Base-by-base conservation (phyloP, 1,139 yeast species). In the Debaryomycetaceae sp. region DNA sequence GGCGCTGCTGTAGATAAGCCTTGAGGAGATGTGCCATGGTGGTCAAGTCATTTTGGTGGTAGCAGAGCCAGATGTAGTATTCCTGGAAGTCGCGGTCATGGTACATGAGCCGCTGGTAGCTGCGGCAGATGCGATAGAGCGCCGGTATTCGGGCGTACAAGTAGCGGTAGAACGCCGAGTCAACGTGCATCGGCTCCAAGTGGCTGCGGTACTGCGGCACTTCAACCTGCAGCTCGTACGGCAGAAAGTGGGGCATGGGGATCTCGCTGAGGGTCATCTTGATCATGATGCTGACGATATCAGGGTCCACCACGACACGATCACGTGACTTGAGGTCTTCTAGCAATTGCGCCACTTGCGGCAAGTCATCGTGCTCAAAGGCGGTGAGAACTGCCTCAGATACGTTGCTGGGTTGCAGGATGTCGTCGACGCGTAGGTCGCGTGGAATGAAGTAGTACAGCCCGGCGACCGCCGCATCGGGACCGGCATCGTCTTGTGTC, bases 41-140 rank as follows among this genome's bases (percentile, higher is more conserved):
- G 18, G 42, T 42, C 13, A 53, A 12, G 29, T 60, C 59, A 34
- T 58, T 55, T 44, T 44, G 46, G 39, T 62, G 67, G 39, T 56
- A 61, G 34, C 60, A 49, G 16, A 59, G 36, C 61, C 65, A 57
- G 6, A 58, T 50, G 32, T 48, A 53, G 24, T 45, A 40, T 30
- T 52, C 57, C 25, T 51, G 48, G 29, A 55, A 52, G 13, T 33
- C 40, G 24, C 39, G 34, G 31, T 38, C 27, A 28, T 29, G 29
- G 23, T 33, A 32, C 27, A 36, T 35, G 6, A 28, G 27, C 10
- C 25, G 23, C 27, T 51, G 51, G 30, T 51, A 50, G 2, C 38
- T 35, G 14, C 38, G 34, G 35, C 46, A 50, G 4, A 51, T 43
- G n/a, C 36, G 30, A 29, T 51, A 46, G 6, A 54, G 37, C 19